Conservation (phyloP, 257 asterid species). For the Solanum sitiens region DNA sequence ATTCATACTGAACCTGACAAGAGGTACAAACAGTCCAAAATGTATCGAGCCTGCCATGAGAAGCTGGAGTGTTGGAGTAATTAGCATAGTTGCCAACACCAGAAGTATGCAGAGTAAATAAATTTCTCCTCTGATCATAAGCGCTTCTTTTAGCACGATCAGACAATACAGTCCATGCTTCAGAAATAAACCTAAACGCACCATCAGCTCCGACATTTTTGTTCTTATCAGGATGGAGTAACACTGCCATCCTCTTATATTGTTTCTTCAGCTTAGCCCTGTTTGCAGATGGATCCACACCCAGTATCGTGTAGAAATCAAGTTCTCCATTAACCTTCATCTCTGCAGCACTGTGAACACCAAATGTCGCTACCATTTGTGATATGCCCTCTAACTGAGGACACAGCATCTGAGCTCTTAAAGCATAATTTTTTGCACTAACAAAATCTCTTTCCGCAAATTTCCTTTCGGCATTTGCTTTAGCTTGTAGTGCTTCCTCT, state of each 20-base stretch:
- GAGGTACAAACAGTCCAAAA: slow-evolving; percentile 97
- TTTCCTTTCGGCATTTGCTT: slow-evolving; percentile 51
- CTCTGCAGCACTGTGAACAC: slow-evolving; percentile 51
- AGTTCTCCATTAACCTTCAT: slow-evolving; percentile 37
- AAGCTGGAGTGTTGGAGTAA: slow-evolving; percentile 32
- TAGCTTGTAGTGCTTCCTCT: slow-evolving; percentile 66
- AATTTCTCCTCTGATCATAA: slow-evolving; percentile 53
- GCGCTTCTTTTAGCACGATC: slow-evolving; percentile 30
- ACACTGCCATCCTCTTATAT: slow-evolving; percentile 46
- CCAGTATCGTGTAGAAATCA: slow-evolving; percentile 60
- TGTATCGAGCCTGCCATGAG: slow-evolving; percentile 63
- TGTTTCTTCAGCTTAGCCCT: slow-evolving; percentile 42
- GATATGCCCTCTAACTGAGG: slow-evolving; percentile 53
- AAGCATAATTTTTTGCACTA: slow-evolving; percentile 46
- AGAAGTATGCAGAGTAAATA: slow-evolving; percentile 27
- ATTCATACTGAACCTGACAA: slow-evolving; percentile 91
- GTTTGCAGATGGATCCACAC: slow-evolving; percentile 40
- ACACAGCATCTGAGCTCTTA: slow-evolving; percentile 44
- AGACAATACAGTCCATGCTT: slow-evolving; percentile 49
- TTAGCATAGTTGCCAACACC: slow-evolving; percentile 31
- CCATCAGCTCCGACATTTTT: slow-evolving; percentile 54
- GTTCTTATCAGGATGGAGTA: slow-evolving; percentile 71
- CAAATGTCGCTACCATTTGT: slow-evolving; percentile 44
- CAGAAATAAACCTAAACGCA: slow-evolving; percentile 54
- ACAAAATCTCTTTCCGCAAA: slow-evolving; percentile 47